Base-by-base conservation (phyloP, 345 rosid genomes). In the Arabidopsis suecica region DNA sequence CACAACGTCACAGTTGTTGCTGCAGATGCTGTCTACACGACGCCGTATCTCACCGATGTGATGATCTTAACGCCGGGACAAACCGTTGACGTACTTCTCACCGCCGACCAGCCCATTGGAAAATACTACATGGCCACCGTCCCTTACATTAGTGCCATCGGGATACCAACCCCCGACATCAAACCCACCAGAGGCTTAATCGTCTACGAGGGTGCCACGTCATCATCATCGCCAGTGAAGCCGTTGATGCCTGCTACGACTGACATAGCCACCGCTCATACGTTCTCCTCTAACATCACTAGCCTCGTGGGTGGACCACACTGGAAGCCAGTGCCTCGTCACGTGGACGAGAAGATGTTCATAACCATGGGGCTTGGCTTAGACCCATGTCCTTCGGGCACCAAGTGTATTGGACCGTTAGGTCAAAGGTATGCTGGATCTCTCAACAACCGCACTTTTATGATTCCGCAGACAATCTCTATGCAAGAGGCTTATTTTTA, bases 1-100 rank as follows among this genome's bases (percentile, higher is more conserved):
- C 98, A 93, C 78, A 84, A 82, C 9, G 10, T 93, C 69, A 89
- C 83, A 36, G 87, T 93, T 6, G 97, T 91, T 0, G 90, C 85
- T 2, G 22, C 84, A 0, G 98, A 93, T 10, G 98, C 97, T 2
- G 3, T 59, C 10, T 93, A 93, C 82, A 87, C 91, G 4, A 61
- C 74, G 0, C 97, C 89, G 13, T 85, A 88, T 32, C 44, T 71
- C 41, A 86, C 87, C 10, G 90, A 85, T 7, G 84, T 93, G 1
- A 76, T 93, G 8, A 78, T 86, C 4, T 36, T 84, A 12, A 82
- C 87, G 13, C 96, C 96, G 0, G 98, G 97, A 28, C 93, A 89
- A 69, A 87, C 96, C 0, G 61, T 74, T 0, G 98, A 93, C 30
- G 85, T 79, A 34, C 81, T 93, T 38, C 78, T 91, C 33, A 57